Conservation (phyloP, 2,329 filamentous ascomycete species). For the Cladosporium sp. region DNA sequence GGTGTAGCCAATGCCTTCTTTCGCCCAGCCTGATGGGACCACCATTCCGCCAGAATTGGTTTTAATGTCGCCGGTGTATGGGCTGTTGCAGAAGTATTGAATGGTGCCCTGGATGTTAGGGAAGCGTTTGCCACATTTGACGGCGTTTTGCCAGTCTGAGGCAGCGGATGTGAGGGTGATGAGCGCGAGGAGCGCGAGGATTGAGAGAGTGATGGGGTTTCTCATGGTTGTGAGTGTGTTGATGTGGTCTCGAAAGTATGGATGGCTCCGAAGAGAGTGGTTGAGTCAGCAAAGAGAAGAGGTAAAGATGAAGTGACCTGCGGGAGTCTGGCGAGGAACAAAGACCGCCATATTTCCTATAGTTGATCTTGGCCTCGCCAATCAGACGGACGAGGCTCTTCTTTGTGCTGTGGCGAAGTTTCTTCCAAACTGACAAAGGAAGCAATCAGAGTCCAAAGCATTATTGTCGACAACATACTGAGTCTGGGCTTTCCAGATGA, state of each 20-base stretch:
- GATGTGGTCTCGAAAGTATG: not conserved
- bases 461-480: not conserved
- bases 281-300: not conserved
- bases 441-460: not conserved
- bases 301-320: not conserved
- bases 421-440: not conserved
- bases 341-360: not conserved
- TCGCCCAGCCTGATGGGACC: slow-evolving; percentile 22
- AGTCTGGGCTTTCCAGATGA: not conserved
- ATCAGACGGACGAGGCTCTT: not conserved
- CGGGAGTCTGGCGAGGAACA: not conserved
- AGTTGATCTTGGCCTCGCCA: not conserved
- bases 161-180: slow-evolving; percentile 13
- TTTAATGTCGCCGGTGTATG: slow-evolving; percentile 1
- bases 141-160: slow-evolving; percentile 26
- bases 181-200: slow-evolving; percentile 12
- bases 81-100: slow-evolving; percentile 24
- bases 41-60: slow-evolving; percentile 22
- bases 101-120: slow-evolving; percentile 26
- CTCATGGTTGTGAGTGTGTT: slow-evolving; percentile 14
- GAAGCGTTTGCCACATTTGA: slow-evolving; percentile 26
- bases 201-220: not conserved
- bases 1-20: slow-evolving; percentile 19
- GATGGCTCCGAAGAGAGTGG: not conserved
- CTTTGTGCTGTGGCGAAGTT: not conserved